Evolutionary conservation across 345 rosid species (phyloP).

Genomic region (Acer yangbiense): DNA sequence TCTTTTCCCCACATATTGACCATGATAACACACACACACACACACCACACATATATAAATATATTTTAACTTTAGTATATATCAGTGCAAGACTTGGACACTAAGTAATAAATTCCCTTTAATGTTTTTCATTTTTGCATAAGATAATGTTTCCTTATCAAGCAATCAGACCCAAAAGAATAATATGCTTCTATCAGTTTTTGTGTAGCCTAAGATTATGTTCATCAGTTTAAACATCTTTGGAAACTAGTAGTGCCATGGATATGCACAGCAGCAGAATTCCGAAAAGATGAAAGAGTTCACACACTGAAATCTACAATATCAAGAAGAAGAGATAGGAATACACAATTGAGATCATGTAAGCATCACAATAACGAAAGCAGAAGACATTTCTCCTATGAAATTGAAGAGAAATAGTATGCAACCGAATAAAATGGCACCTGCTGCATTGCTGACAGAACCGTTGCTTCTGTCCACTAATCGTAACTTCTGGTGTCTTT

Average conservation of each 20-base stretch:
- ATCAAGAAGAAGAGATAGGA: neutral
- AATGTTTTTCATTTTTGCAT: neutral
- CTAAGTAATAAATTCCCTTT: neutral
- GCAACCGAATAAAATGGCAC: conserved; percentile 29
- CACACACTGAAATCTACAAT: neutral
- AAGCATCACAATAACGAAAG: neutral
- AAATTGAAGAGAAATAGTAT: neutral
- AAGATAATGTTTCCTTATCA: neutral
- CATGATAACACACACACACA: no score
- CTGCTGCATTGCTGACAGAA: conserved; percentile 98
- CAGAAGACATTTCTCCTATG: neutral
- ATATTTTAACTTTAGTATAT: neutral
- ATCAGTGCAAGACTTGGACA: neutral
- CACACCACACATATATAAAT: neutral
- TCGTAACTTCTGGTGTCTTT: conserved; percentile 67
- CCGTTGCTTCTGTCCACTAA: conserved; percentile 67
- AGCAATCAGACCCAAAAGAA: conserved; percentile 4
- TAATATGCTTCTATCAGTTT: neutral
- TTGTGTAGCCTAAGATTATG: neutral
- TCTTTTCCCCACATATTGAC: neutral
- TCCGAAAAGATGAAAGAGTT: neutral
- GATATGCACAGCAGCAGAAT: neutral
- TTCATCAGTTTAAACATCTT: neutral
- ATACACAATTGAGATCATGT: neutral
- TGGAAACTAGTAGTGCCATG: neutral